These are phyloP conservation scores for Arthrocladium fulminans DNA, from an alignment of 2,329 filamentous ascomycete genomes.

Conservation along the genomic window DNA sequence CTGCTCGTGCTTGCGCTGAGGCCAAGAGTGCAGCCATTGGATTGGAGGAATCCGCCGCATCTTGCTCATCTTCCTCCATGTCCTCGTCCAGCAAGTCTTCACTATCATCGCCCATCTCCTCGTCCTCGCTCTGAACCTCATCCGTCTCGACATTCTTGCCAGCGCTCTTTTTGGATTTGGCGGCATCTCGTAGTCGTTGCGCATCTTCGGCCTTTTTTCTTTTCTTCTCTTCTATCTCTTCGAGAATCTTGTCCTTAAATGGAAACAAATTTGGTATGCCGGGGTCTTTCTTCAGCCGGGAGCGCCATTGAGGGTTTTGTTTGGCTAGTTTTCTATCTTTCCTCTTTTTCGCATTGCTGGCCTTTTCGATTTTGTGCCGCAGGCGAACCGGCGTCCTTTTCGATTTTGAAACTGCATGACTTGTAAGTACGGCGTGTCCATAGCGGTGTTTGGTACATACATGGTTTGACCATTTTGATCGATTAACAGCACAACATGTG, in stretches of 20 bases:
- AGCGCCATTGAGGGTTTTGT: conserved; percentile 89
- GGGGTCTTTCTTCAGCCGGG: conserved; percentile 92
- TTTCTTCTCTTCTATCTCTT: conserved; percentile 87
- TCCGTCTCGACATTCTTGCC: conserved; percentile 41
- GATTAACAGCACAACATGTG: neutral
- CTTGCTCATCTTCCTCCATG: conserved; percentile 46
- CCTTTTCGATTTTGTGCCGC: conserved; percentile 93
- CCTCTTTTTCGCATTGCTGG: conserved; percentile 77
- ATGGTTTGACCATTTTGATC: conserved; percentile 24
- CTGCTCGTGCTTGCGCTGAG: conserved; percentile 69
- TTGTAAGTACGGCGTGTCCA: conserved; percentile 6
- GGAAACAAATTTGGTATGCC: conserved; percentile 96
- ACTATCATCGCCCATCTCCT: conserved; percentile 39
- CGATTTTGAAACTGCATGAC: conserved; percentile 69
- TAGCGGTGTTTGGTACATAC: conserved; percentile 13
- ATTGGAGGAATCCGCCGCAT: conserved; percentile 62
- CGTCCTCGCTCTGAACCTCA: conserved; percentile 38
- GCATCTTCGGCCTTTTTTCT: conserved; percentile 72
- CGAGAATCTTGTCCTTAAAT: conserved; percentile 89
- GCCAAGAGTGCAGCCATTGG: conserved; percentile 88
- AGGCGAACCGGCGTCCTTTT: conserved; percentile 86
- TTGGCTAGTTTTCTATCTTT: conserved; percentile 84
- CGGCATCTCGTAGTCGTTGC: conserved; percentile 60
- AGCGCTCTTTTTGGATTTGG: conserved; percentile 45
- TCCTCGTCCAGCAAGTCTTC: conserved; percentile 43